Evolutionary conservation across 352 stramenopile species (phyloP), one percentile per base, ranked within the genome.

Genomic region (Pythium brassicae): DNA sequence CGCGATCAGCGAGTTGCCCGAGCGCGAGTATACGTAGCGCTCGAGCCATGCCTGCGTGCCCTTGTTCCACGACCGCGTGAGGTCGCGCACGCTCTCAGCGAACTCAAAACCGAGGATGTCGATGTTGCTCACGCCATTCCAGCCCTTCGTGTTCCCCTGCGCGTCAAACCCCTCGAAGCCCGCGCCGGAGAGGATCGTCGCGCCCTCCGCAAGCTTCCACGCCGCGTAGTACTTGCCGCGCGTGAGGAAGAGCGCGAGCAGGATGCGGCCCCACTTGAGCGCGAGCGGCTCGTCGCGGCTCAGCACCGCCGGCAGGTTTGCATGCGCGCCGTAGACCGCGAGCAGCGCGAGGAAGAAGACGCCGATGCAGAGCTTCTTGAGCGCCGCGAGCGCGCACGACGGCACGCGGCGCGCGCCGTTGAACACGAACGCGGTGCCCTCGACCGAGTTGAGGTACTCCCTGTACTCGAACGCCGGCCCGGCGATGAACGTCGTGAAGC

Each of bases 11-110:
- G 83, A 98, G 67, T 97, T 97, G 59, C 77, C 77, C 2, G 92
- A 98, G 44, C 96, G 90, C n/a, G 94, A 91, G 79, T 99, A 99
- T 19, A 98, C 95, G 72, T 98, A 99, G 42, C 91, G 88, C 59
- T 97, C 90, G 39, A 99, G 78, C 96, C 96, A 99, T 34, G 86
- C 77, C 71, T 97, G 88, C 35, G 94, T 99, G 66, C 96, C 95
- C 66, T 98, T 98, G 84, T 99, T 99, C 96, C 96, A 99, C 14
- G 83, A 79, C 23, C 92, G 84, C 22, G 84, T 92, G 50, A 92
- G 68, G 22, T 85, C 94, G 37, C 90, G 88, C 14, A 98, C 67
- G 74, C 94, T 97, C 20, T 89, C 73, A 15, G 83, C 87, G 9
- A 94, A 85, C 68, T 99, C 96, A 57, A 99, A 99, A 50, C 83